Conservation (phyloP, 129 eudicot species). For the Flaveria robusta region DNA sequence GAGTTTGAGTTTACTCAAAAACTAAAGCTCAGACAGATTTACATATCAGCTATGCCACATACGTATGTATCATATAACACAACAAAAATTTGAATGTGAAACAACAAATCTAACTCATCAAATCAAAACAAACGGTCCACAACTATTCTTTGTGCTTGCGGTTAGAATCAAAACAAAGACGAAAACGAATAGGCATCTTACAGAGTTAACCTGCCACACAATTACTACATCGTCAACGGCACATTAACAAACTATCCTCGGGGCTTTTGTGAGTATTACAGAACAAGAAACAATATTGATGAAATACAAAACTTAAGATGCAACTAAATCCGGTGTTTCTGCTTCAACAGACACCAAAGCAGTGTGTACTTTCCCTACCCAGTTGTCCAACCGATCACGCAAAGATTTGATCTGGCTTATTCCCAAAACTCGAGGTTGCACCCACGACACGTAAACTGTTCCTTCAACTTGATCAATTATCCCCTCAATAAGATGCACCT, state of each 20-base stretch:
- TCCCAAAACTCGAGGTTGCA: slow-evolving; percentile 93
- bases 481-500: slow-evolving; percentile 97
- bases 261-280: slow-evolving; percentile 36
- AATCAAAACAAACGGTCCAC: background rate
- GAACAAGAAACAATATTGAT: slow-evolving; percentile 6
- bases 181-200: slow-evolving; percentile 30
- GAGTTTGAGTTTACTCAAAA: no score
- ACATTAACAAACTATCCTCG: slow-evolving; percentile 13
- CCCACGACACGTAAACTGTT: slow-evolving; percentile 92
- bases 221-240: slow-evolving; percentile 24
- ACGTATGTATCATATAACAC: no score
- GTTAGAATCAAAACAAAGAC: background rate
- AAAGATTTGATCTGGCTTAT: slow-evolving; percentile 76
- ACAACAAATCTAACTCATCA: background rate
- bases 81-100: no score
- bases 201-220: slow-evolving; percentile 23
- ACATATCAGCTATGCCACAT: no score
- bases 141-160: background rate
- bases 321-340: slow-evolving; percentile 93
- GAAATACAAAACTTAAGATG: slow-evolving; percentile 41
- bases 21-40: no score
- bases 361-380: slow-evolving; percentile 91
- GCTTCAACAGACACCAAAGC: slow-evolving; percentile 93
- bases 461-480: slow-evolving; percentile 94
- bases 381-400: slow-evolving; percentile 80